phyloP scores from a whole-genome alignment of 1,139 yeast genomes.

The Wickerhamomyces sp. region DNA sequence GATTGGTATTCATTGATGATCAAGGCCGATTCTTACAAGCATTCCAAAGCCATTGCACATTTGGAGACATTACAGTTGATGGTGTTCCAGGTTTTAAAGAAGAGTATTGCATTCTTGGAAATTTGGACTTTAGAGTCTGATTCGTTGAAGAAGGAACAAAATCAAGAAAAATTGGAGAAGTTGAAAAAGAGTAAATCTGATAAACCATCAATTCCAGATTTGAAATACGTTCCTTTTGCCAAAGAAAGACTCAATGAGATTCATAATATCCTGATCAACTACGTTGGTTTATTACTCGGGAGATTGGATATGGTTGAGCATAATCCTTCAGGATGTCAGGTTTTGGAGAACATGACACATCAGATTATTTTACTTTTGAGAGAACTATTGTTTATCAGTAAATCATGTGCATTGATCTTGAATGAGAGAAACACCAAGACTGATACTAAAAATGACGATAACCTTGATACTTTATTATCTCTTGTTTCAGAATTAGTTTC shows the following conservation, averaged over 20 bases:
- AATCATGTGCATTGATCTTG: constrained; percentile 32
- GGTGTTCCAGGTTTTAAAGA: constrained; percentile 68
- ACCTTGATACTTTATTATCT: constrained; percentile 52
- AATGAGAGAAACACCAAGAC: constrained; percentile 29
- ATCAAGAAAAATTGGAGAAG: not conserved
- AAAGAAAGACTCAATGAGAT: constrained; percentile 70
- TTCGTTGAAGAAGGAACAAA: constrained; percentile 22
- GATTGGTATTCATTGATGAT: constrained; percentile 89
- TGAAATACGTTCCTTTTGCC: constrained; percentile 61
- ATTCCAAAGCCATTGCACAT: constrained; percentile 60
- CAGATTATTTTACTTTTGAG: constrained; percentile 60
- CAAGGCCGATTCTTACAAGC: constrained; percentile 78
- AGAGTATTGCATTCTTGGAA: constrained; percentile 67
- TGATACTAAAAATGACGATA: constrained; percentile 34
- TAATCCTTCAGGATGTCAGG: constrained; percentile 63
- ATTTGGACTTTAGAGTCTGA: constrained; percentile 65
- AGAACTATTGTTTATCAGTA: constrained; percentile 60
- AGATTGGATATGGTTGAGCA: constrained; percentile 71
- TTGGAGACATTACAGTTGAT: constrained; percentile 68
- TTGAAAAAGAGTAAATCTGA: constrained; percentile 10
- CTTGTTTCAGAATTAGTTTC: constrained; percentile 63
- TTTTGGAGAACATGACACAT: constrained; percentile 59
- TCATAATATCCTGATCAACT: constrained; percentile 60
- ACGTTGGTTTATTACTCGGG: constrained; percentile 68
- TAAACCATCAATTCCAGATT: constrained; percentile 19